Conservation (phyloP, 768 basidiomycete species). For the Agaricus sinodeliciosus region DNA sequence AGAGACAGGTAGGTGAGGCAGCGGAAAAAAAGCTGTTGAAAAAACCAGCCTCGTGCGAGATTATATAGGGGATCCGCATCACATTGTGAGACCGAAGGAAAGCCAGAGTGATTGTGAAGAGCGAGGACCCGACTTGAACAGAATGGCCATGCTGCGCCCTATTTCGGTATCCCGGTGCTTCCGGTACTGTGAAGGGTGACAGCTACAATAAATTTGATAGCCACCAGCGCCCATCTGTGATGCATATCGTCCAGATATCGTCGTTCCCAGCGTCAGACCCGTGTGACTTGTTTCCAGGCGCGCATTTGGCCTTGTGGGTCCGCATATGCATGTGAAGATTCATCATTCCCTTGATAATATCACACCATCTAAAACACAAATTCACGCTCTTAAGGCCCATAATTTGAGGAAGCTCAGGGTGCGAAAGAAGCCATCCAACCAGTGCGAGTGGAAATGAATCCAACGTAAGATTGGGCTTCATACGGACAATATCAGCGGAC, state of each 20-base stretch:
- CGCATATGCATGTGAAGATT: conserved; percentile 5
- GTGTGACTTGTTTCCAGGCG: background rate
- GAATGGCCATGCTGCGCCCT: background rate
- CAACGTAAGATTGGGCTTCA: too few relatives aligned
- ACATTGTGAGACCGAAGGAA: background rate
- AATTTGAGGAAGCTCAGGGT: too few relatives aligned
- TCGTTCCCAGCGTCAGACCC: background rate
- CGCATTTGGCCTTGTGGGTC: conserved; percentile 7
- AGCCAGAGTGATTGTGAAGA: conserved; percentile 5
- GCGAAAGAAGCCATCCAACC: too few relatives aligned
- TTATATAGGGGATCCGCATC: conserved; percentile 7
- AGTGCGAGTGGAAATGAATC: too few relatives aligned
- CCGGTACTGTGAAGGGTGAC: conserved; percentile 9
- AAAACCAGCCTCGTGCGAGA: background rate
- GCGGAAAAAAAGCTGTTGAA: background rate
- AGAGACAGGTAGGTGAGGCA: background rate
- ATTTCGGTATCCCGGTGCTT: background rate
- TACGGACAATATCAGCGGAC: too few relatives aligned
- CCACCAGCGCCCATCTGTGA: too few relatives aligned
- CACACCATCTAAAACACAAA: background rate
- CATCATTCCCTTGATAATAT: background rate
- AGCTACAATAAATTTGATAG: background rate
- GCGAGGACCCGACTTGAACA: background rate
- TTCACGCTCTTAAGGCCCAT: too few relatives aligned
- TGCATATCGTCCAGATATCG: too few relatives aligned